A percentile compares a stretch with the other conserved stretches of the same genome.
These are phyloP conservation scores for Tricholoma saponaceum DNA, from an alignment of 768 basidiomycete genomes.

Conservation along the genomic window DNA sequence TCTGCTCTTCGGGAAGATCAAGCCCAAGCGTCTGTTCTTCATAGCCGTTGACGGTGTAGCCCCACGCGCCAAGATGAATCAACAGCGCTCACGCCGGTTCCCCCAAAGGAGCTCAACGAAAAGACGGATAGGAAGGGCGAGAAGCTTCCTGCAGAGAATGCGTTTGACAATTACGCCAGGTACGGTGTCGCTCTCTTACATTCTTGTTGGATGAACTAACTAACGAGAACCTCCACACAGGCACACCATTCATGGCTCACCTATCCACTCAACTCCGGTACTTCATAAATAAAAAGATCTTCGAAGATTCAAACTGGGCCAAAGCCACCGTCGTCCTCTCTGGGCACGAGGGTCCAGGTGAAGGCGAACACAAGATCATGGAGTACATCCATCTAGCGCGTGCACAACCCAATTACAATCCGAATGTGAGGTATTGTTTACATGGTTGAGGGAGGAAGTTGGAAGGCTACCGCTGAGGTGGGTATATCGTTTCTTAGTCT, in stretches of 20 bases:
- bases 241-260: slow-evolving; percentile 92
- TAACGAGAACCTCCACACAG: slow-evolving; percentile 32
- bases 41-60: slow-evolving; percentile 99
- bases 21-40: slow-evolving; percentile 96
- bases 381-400: slow-evolving; percentile 95
- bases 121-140: slow-evolving; percentile 89
- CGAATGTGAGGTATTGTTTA: slow-evolving; percentile 94
- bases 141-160: slow-evolving; percentile 87
- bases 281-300: slow-evolving; percentile 97
- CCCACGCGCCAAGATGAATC: slow-evolving; percentile 98
- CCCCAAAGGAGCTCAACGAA: slow-evolving; percentile 77
- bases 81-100: slow-evolving; percentile 92
- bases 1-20: slow-evolving; percentile 94
- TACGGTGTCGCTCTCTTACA: slow-evolving; percentile 27
- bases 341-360: slow-evolving; percentile 97
- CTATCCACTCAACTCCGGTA: slow-evolving; percentile 92
- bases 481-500: slow-evolving; percentile 18
- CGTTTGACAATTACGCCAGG: slow-evolving; percentile 99
- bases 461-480: slow-evolving; percentile 45
- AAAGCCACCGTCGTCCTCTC: slow-evolving; percentile 89
- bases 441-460: slow-evolving; percentile 98
- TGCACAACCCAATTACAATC: slow-evolving; percentile 94
- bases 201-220: not conserved
- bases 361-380: slow-evolving; percentile 99
- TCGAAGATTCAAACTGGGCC: slow-evolving; percentile 95